Evolutionary conservation across 2,329 filamentous ascomycete genomes (phyloP).

Genomic region (Alternaria longipes): DNA sequence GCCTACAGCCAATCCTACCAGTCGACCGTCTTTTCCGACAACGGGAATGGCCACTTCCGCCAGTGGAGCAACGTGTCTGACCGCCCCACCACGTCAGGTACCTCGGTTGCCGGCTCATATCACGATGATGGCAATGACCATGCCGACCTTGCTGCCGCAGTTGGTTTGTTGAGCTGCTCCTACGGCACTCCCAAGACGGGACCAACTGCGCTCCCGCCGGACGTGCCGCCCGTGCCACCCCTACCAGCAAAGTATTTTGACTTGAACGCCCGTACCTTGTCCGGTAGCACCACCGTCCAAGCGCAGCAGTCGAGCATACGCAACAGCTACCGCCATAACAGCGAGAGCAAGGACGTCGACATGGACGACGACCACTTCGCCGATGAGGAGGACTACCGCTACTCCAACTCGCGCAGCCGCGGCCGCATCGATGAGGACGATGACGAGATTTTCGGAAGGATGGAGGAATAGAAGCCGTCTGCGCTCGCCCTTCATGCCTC

Average conservation of each 20-base stretch:
- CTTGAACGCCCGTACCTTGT: slow-evolving; percentile 61
- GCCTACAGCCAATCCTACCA: slow-evolving; percentile 80
- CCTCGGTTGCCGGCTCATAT: slow-evolving; percentile 69
- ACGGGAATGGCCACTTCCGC: slow-evolving; percentile 67
- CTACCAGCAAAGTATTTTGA: slow-evolving; percentile 82
- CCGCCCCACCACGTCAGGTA: slow-evolving; percentile 77
- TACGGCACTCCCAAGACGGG: slow-evolving; percentile 80
- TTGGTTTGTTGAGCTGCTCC: slow-evolving; percentile 89
- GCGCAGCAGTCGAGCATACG: slow-evolving; percentile 69
- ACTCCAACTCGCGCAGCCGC: slow-evolving; percentile 54
- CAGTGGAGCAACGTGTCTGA: slow-evolving; percentile 75
- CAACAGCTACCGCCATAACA: slow-evolving; percentile 66
- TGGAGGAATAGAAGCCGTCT: slow-evolving; percentile 73
- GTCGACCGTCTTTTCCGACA: slow-evolving; percentile 69
- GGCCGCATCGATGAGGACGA: slow-evolving; percentile 85
- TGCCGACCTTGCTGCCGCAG: slow-evolving; percentile 85
- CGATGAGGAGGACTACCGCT: slow-evolving; percentile 72
- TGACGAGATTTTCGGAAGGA: slow-evolving; percentile 92
- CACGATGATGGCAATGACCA: slow-evolving; percentile 74
- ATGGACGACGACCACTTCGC: slow-evolving; percentile 68
- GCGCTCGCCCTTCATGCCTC: slow-evolving; percentile 2
- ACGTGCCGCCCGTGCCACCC: slow-evolving; percentile 87
- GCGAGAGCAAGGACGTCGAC: slow-evolving; percentile 58
- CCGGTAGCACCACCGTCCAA: slow-evolving; percentile 63
- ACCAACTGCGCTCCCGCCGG: slow-evolving; percentile 69